Base-by-base conservation (phyloP, 352 stramenopile genomes). In the Salisapilia sapeloensis region DNA sequence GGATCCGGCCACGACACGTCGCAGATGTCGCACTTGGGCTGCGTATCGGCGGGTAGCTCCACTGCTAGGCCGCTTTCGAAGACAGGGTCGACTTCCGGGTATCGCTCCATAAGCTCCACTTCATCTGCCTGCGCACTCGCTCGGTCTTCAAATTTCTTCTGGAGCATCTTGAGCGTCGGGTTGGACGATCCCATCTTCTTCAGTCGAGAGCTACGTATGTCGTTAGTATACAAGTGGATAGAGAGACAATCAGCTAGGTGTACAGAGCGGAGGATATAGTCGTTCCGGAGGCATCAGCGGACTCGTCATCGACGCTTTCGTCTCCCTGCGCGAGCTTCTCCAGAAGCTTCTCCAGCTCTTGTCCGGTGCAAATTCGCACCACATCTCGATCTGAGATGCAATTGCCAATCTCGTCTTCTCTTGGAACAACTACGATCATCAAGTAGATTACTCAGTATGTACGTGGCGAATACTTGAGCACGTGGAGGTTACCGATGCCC, bases 1-100 rank as follows among this genome's bases (percentile, higher is more conserved):
- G 78, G 67, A 17, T 84, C 71, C 6, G 71, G 71, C 71, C 71
- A 87, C 6, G 71, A 87, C 2, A 87, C 71, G 23, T 84, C 71
- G 18, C 71, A 87, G 48, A 84, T 67, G 33, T 87, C 71, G 39
- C 71, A 87, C 27, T 64, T 66, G 28, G 41, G 14, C 13, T 29
- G 36, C 18, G 48, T 4, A 12, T 50, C 46, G 4, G 35, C 33
- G 3, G 45, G 47, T 3, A 81, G 51, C n/a, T 79, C 63, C 31
- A 67, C 50, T 0, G 75, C 48, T 10, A 71, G 56, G 1, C 48
- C 59, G 24, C 48, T 67, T 29, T 84, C 62, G 54, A 87, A 84
- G 12, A 84, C 64, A 1, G 67, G 65, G 37, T 84, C 65, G 3
- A 71, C 37, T 29, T 81, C 71, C 14, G 59, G 56, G 10, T 18